Evolutionary conservation across 2,329 filamentous ascomycete genomes (phyloP), one percentile per base, ranked within the genome.

Genomic region (Colletotrichum australisinense): DNA sequence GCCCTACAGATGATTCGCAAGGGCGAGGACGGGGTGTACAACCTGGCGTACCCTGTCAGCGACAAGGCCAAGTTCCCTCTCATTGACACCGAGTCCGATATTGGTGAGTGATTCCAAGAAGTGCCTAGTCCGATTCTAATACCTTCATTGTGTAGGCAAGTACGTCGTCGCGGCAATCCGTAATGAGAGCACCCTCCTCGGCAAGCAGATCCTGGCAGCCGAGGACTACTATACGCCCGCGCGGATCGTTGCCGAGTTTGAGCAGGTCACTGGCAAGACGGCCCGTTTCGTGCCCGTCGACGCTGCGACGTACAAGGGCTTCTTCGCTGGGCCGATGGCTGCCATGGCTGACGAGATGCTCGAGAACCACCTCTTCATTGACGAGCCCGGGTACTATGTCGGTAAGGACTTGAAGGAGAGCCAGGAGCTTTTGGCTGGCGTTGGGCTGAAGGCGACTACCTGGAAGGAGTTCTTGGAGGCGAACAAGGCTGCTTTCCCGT

Each of bases 1-100:
- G 73, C 49, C 1, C 24, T 72, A 26, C 73, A 78, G 72, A 32
- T 76, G 28, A 75, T 77, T 35, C 76, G 76, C 6, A 76, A 79
- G 68, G 74, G 67, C 35, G 78, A 79, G 5, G 77, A 79, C n/a
- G 80, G 78, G 58, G 76, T 78, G 12, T 76, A 80, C 30, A 71
- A 46, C 0, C 46, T 80, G 1, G 74, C 73, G 8, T 67, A 76
- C 77, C 56, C 81, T 72, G 38, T 77, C 77, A 24, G 55, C 19
- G 63, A 78, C n/a, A 79, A 74, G 24, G 73, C 81, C 24, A 77
- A 75, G 30, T 76, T 83, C 60, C 81, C 82, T 78, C 38, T 81
- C 38, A 74, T 84, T 38, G 77, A 81, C 57, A 76, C 81, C 8
- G 78, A 66, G 6, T 73, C 74, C 14, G 83, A 84, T 64, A 81